phyloP scores from a whole-genome alignment of 768 basidiomycete genomes.

The Lyophyllum atratum region DNA sequence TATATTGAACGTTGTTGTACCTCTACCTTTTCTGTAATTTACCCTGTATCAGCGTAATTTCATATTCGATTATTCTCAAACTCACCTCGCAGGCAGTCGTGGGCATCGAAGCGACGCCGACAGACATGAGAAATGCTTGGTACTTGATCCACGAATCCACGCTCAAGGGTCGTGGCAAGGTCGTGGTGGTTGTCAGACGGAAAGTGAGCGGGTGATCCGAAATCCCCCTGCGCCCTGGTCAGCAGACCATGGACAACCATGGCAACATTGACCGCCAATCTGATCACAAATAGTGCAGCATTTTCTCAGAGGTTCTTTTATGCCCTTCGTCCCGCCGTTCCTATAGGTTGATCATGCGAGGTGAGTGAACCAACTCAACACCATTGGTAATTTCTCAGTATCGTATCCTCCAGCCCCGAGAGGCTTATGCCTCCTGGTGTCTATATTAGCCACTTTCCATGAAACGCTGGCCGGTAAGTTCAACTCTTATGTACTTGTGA shows the following conservation, averaged over 20 bases:
- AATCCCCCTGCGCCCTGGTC: neutral
- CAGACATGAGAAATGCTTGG: neutral
- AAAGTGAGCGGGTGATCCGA: neutral
- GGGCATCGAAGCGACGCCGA: neutral
- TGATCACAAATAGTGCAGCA: neutral
- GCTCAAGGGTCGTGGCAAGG: neutral
- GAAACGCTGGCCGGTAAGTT: conserved; percentile 15
- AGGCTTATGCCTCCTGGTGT: conserved; percentile 12
- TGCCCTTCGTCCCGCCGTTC: conserved; percentile 1
- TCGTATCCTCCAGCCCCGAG: conserved; percentile 1
- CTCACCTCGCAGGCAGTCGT: neutral
- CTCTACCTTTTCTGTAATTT: neutral
- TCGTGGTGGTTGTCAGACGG: neutral
- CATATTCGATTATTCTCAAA: neutral
- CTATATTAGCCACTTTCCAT: conserved; percentile 5
- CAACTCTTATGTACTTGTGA: neutral
- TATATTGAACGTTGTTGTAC: too few relatives aligned
- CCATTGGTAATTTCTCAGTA: neutral
- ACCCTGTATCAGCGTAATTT: too few relatives aligned
- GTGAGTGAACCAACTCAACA: neutral
- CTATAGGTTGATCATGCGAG: conserved; percentile 7
- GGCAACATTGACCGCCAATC: conserved; percentile 6
- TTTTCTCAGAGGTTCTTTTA: conserved; percentile 1
- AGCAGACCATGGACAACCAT: conserved; percentile 3
- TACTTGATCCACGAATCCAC: neutral